phyloP scores from a whole-genome alignment of 75 land plant species.

The Picea sitchensis region DNA sequence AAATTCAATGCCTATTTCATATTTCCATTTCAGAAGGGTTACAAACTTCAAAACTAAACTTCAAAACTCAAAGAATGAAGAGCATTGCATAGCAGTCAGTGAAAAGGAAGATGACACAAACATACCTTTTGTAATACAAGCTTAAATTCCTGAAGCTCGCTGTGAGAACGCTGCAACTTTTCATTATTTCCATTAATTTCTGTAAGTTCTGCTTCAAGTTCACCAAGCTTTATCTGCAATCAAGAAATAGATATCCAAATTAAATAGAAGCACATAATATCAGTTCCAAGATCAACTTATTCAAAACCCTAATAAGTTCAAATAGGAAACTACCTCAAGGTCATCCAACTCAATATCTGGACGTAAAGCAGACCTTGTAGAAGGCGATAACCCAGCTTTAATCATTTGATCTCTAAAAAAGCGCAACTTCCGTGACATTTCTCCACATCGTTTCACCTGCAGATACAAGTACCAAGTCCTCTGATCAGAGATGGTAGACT shows the following conservation, averaged over 20 bases:
- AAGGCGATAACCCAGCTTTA: conserved; percentile 61
- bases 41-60: too few species aligned
- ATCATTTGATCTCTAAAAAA: conserved; percentile 76
- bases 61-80: too few species aligned
- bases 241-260: neutral
- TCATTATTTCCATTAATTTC: conserved; percentile 89
- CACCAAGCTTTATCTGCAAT: conserved; percentile 72
- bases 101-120: conserved; percentile 7
- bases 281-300: neutral
- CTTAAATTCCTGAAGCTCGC: conserved; percentile 82
- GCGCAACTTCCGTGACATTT: conserved; percentile 81
- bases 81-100: neutral
- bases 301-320: neutral
- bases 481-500: neutral
- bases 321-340: conserved; percentile 48
- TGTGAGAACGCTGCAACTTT: conserved; percentile 73
- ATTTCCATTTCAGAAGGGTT: too few species aligned
- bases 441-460: conserved; percentile 88
- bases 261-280: conserved; percentile 3
- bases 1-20: neutral
- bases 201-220: conserved; percentile 84
- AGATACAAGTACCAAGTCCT: neutral
- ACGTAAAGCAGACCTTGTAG: conserved; percentile 23
- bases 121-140: conserved; percentile 87
- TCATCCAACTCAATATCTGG: conserved; percentile 62